Conservation (phyloP, 305 asterid species). For the Nicotiana rustica region DNA sequence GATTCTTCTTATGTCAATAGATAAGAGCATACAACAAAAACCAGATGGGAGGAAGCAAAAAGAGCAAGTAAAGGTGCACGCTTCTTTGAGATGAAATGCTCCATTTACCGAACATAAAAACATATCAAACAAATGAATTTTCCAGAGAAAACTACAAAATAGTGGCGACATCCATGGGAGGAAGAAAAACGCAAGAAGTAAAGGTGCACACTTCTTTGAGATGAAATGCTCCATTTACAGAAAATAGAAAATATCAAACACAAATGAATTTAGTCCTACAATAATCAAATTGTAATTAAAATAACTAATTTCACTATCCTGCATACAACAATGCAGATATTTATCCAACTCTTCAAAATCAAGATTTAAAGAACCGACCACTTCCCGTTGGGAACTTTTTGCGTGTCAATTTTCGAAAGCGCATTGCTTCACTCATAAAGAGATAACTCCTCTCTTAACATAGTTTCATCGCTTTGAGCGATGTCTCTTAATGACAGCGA, state of each 20-base stretch:
- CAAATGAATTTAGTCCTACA: neutral
- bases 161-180: too few relatives aligned
- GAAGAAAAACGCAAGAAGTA: neutral
- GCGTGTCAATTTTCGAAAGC: neutral
- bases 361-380: neutral
- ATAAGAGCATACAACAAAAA: neutral
- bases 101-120: too few relatives aligned
- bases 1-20: neutral
- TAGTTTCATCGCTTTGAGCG: neutral
- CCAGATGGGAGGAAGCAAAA: neutral
- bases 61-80: neutral
- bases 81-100: neutral
- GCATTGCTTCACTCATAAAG: neutral
- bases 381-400: neutral
- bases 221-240: neutral
- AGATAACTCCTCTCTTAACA: neutral
- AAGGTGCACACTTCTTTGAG: neutral
- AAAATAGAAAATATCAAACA: neutral
- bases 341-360: slow-evolving; percentile 13
- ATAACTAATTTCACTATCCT: slow-evolving; percentile 3
- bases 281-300: slow-evolving; percentile 20
- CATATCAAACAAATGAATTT: neutral
- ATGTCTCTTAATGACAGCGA: neutral
- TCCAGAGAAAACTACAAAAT: too few relatives aligned
- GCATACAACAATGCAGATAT: neutral